Base-by-base conservation (phyloP, 1,284 basidiomycete genomes). In the Rhodotorula sp. region DNA sequence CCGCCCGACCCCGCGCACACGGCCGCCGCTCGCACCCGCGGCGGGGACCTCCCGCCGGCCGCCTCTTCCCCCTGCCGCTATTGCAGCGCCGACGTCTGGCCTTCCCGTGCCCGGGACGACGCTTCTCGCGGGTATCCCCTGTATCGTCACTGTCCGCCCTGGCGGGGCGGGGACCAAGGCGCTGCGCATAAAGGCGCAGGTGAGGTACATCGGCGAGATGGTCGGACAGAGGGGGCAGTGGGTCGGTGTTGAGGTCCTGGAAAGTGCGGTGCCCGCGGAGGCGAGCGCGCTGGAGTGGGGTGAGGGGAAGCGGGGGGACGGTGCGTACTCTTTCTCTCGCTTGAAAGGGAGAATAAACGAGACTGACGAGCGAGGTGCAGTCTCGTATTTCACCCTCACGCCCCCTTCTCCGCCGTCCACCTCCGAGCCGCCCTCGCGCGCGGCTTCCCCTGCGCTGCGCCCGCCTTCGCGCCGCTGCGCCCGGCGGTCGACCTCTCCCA, bases 241-340 rank as follows among this genome's bases (percentile, higher is more conserved):
- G 93, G 91, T 97, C 9, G 94, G 94, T 9, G 89, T 97, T 9
- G 94, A 97, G 81, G 90, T 94, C 25, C 89, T 91, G 0, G 84
- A 91, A 69, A 81, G 85, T 77, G 85, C 83, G 82, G 41, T 76
- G 6, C 73, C 66, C 84, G 83, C 27, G 85, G 88, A 57, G 82
- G 83, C 86, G 32, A 85, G 84, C 51, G 84, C 85, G 8, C 83
- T 88, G n/a, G 86, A 86, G 65, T 93, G 92, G 91, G 87, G 91
- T 78, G 91, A 94, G 76, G 93, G 92, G 0, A 86, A 86, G 0
- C 89, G 39, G 27, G 54, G 58, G 7, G 70, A 63, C 2, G 46
- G 70, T 64, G 37, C 36, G 65, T 34, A 27, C 8, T 3, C 27
- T 15, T n/a, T 36, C 12, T 37, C 46, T 37, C n/a, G 29, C 53